Percentiles rank a stretch among this genome's conserved stretches.
These are phyloP conservation scores for Aaosphaeria pasadenensis DNA, from an alignment of 2,329 filamentous ascomycete genomes.

Conservation along the genomic window DNA sequence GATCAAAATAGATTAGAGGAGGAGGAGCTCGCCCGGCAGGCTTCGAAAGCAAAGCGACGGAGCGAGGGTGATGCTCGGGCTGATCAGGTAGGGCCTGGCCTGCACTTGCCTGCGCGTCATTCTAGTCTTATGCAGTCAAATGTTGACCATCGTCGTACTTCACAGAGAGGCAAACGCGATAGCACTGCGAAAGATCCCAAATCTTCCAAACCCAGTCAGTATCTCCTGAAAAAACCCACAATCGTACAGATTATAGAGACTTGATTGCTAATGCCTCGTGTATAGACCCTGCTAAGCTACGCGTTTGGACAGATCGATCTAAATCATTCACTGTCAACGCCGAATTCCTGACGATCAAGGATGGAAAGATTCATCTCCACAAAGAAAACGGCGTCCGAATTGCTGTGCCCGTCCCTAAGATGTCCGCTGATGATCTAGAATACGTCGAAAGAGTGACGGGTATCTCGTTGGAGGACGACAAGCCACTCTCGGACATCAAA, in stretches of 20 bases:
- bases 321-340: conserved; percentile 97
- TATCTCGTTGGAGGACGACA: conserved; percentile 84
- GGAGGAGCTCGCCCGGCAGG: conserved; percentile 77
- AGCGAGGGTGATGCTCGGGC: conserved; percentile 49
- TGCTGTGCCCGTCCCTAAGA: conserved; percentile 90
- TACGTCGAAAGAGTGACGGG: conserved; percentile 90
- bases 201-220: conserved; percentile 71
- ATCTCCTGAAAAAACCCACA: not conserved
- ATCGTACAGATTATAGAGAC: no score
- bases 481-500: conserved; percentile 81
- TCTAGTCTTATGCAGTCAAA: conserved; percentile 72
- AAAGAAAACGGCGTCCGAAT: conserved; percentile 99
- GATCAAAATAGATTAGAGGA: conserved; percentile 80
- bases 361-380: conserved; percentile 96
- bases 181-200: conserved; percentile 57
- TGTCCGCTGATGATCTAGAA: conserved; percentile 92
- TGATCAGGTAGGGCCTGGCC: conserved; percentile 74
- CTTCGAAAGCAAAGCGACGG: conserved; percentile 63
- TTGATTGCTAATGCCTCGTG: not conserved
- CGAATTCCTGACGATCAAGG: conserved; percentile 89
- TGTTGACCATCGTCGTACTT: conserved; percentile 63
- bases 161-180: conserved; percentile 71
- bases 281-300: conserved; percentile 70
- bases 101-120: conserved; percentile 71
- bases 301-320: conserved; percentile 92